A percentile compares a stretch with the other conserved stretches of the same genome.
Evolutionary conservation across 805 yeast species (phyloP).

Genomic region (Wickerhamomyces canadensis): DNA sequence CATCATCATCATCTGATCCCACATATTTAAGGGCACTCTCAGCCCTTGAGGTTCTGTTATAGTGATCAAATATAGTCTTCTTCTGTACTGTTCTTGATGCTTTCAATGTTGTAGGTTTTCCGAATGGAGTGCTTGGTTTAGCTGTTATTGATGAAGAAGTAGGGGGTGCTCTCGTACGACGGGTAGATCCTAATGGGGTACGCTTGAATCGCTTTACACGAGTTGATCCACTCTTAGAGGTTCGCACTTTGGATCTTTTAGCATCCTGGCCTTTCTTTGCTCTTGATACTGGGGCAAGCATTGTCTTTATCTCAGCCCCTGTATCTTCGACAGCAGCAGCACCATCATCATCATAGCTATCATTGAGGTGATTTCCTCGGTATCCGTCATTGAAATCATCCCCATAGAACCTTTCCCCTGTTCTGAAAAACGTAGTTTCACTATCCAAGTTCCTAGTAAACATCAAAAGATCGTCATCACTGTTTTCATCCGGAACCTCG

Average conservation of each 20-base stretch:
- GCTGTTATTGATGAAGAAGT: too few species aligned
- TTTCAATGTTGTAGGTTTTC: too few species aligned
- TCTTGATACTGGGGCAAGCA: conserved; percentile 11
- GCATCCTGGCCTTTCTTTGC: too few species aligned
- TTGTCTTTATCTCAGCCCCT: conserved; percentile 5
- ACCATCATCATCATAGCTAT: background rate
- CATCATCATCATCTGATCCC: background rate
- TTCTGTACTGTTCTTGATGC: too few species aligned
- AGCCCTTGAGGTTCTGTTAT: background rate
- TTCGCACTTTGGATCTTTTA: too few species aligned
- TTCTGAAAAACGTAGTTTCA: background rate
- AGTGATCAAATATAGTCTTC: background rate
- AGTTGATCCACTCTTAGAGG: background rate
- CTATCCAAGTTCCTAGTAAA: background rate
- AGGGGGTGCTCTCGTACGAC: too few species aligned
- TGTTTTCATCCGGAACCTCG: background rate
- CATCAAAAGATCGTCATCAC: conserved; percentile 5
- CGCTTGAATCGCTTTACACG: background rate
- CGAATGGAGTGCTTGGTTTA: too few species aligned
- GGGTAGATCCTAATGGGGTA: background rate
- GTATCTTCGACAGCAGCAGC: conserved; percentile 9
- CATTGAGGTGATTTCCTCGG: too few species aligned
- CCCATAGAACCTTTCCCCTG: background rate
- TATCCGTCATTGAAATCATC: too few species aligned
- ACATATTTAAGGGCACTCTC: background rate